Evolutionary conservation across 2,329 filamentous ascomycete genomes (phyloP).

Genomic region (Monosporascus sp.): DNA sequence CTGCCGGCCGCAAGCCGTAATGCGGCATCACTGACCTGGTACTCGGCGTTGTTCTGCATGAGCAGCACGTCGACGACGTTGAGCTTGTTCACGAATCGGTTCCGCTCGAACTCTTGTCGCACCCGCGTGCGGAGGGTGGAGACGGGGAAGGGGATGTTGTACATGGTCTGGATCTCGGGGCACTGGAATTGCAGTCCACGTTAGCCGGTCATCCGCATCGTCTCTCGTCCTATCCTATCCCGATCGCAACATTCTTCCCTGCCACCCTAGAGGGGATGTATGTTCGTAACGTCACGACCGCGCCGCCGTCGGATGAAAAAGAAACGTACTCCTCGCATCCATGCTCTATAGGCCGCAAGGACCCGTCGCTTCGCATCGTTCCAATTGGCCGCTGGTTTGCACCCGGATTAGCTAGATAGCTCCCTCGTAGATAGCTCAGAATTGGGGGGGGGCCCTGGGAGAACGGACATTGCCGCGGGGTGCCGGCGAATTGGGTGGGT

Average conservation of each 20-base stretch:
- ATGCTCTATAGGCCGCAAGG: slow-evolving; percentile 84
- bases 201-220: neutral
- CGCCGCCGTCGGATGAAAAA: slow-evolving; percentile 6
- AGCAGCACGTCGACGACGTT: slow-evolving; percentile 83
- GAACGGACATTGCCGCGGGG: slow-evolving; percentile 69
- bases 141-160: slow-evolving; percentile 84
- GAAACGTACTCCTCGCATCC: slow-evolving; percentile 87
- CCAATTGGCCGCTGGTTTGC: slow-evolving; percentile 73
- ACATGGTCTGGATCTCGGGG: slow-evolving; percentile 96
- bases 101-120: slow-evolving; percentile 92
- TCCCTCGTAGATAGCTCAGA: slow-evolving; percentile 27
- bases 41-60: slow-evolving; percentile 87
- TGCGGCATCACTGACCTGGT: slow-evolving; percentile 59
- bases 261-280: neutral
- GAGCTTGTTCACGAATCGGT: slow-evolving; percentile 88
- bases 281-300: neutral
- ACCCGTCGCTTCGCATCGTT: slow-evolving; percentile 82
- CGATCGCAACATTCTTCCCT: too few relatives aligned
- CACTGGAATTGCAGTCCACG: slow-evolving; percentile 51
- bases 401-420: slow-evolving; percentile 2
- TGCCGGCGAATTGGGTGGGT: slow-evolving; percentile 84
- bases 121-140: slow-evolving; percentile 87
- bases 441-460: neutral
- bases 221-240: too few relatives aligned
- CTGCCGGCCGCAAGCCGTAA: neutral